These are phyloP conservation scores for Sanguinoderma infundibulare DNA, from an alignment of 1,284 basidiomycete genomes.

Conservation along the genomic window DNA sequence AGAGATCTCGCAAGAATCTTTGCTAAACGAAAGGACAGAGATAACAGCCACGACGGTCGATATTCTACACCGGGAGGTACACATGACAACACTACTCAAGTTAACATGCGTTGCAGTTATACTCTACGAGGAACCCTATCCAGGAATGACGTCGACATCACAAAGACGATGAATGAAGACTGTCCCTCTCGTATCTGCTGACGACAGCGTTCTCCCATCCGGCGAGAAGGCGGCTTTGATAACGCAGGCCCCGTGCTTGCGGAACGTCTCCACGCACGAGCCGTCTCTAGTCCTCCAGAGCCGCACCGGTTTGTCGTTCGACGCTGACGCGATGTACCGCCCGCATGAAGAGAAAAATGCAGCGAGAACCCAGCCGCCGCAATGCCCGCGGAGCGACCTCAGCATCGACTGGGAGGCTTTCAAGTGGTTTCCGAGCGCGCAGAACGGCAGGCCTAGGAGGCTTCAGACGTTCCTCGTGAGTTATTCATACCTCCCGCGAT, in stretches of 20 bases:
- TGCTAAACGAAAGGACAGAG: too few relatives aligned
- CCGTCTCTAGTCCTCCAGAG: constrained; percentile 28
- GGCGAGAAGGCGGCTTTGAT: constrained; percentile 24
- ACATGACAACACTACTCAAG: too few relatives aligned
- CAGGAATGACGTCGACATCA: neutral
- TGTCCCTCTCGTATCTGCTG: neutral
- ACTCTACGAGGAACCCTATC: neutral
- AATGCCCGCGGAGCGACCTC: constrained; percentile 22
- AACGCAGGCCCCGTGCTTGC: constrained; percentile 22
- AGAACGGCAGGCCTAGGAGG: constrained; percentile 1
- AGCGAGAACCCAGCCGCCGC: neutral
- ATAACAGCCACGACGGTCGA: too few relatives aligned
- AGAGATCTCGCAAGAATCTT: too few relatives aligned
- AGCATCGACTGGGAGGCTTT: constrained; percentile 15
- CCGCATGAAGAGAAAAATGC: constrained; percentile 31
- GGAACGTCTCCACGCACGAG: constrained; percentile 4
- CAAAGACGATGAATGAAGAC: neutral
- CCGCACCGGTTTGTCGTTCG: constrained; percentile 28
- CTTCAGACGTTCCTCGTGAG: neutral
- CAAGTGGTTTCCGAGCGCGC: constrained; percentile 19
- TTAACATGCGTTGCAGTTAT: too few relatives aligned
- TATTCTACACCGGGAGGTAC: too few relatives aligned
- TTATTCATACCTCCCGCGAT: too few relatives aligned
- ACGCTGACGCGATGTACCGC: constrained; percentile 24
- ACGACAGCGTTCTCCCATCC: constrained; percentile 8